Evolutionary conservation across 2,329 filamentous ascomycete species (phyloP), one percentile per base, ranked within the genome.

Genomic region (Hymenoscyphus albidus): DNA sequence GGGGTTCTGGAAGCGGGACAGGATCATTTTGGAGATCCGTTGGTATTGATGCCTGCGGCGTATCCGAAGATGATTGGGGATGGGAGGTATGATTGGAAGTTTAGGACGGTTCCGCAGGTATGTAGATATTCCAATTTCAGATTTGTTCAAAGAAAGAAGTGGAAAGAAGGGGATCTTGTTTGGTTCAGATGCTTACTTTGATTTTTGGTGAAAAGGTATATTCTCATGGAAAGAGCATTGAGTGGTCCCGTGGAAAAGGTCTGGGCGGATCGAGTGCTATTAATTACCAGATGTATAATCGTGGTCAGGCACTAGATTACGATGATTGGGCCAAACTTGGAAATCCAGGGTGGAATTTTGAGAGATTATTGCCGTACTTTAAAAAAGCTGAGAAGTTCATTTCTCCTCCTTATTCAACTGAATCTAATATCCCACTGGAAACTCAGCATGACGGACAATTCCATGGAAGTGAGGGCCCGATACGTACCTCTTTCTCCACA

Each of bases 281-380:
- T 65, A 79, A 78, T 58, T 75, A 73, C 59, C 65, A 75, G 31
- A 76, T 76, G 72, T 68, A 69, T 44, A 66, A 69, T 14, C 64
- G 64, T 12, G 67, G 67, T 1, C 61, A 68, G 7, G 64, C 69
- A 5, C 62, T 69, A 0, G 76, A 78, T 32, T 77, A 78, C 58
- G 71, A 80, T 42, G 71, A 74, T 1, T 81, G 79, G 79, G 73
- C 72, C n/a, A 68, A 66, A 1, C 66, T 81, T 9, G 79, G 78
- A 0, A 80, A 79, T 42, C 65, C 72, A 1, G 78, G 77, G 12
- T 81, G 78, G 79, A 71, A 71, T 14, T 78, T 74, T 66, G 67
- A 77, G 10, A 69, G 70, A n/a, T 68, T 82, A 13, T 70, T 76
- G 0, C 79, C 77, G 1, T 81, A 80, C 62, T 76, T 81, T 63